Percentiles rank a stretch among this genome's conserved stretches.
phyloP scores from a whole-genome alignment of 2,329 filamentous ascomycete species.

The Ophiosphaerella korrae region DNA sequence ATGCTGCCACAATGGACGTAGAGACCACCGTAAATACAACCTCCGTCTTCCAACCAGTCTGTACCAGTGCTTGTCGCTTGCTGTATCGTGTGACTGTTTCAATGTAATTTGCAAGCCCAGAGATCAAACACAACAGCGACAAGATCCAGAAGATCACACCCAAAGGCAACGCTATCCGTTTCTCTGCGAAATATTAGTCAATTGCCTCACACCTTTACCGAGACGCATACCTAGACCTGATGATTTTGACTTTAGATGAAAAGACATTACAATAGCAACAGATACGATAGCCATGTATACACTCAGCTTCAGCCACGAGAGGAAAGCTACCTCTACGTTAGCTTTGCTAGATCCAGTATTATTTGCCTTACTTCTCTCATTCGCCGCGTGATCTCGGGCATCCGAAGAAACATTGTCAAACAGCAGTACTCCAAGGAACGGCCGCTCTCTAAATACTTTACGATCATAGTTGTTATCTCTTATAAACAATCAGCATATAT shows the following conservation, averaged over 20 bases:
- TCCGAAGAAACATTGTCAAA: constrained; percentile 78
- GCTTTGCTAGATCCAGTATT: neutral
- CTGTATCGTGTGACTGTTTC: constrained; percentile 82
- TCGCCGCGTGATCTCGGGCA: constrained; percentile 78
- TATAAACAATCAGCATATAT: neutral
- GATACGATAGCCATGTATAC: constrained; percentile 91
- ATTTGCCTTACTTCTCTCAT: constrained; percentile 66
- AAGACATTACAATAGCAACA: constrained; percentile 88
- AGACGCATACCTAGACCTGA: constrained; percentile 21
- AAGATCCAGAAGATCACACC: constrained; percentile 88
- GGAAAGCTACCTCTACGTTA: constrained; percentile 62
- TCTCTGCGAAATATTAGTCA: constrained; percentile 59
- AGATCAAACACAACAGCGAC: constrained; percentile 73
- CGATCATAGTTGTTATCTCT: constrained; percentile 51
- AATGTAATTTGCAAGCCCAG: constrained; percentile 87
- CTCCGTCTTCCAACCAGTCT: constrained; percentile 93
- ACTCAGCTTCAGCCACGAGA: constrained; percentile 87
- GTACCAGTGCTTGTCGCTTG: constrained; percentile 78
- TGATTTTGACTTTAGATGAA: constrained; percentile 81
- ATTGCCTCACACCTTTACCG: neutral
- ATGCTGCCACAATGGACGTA: constrained; percentile 48
- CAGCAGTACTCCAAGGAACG: constrained; percentile 69
- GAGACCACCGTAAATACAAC: constrained; percentile 60
- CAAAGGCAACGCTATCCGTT: constrained; percentile 78
- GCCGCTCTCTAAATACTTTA: constrained; percentile 63